Evolutionary conservation across 225 moss, liverwort and hornwort genomes (phyloP), one percentile per base, ranked within the genome.

Genomic region (Sphagnum tenellum): DNA sequence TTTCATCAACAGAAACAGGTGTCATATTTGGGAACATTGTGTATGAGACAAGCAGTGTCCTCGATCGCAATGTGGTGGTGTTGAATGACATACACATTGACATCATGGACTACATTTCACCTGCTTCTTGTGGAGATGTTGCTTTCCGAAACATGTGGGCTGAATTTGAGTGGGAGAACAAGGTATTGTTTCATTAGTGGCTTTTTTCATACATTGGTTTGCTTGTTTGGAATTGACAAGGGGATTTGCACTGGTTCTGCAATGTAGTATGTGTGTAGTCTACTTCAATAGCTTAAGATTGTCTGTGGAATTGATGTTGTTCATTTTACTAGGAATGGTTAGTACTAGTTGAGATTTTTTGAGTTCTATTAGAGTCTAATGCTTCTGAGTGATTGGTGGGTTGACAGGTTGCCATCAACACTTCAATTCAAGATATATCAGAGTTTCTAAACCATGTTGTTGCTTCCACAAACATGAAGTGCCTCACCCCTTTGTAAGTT

Each of bases 61-160:
- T 95, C 84, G 92, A 95, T 71, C 95, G 95, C 7, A 95, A 95
- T 77, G 95, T 95, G 48, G 95, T 95, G 58, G 95, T 95, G 45
- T 59, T 95, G 65, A 95, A 95, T 71, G 95, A 95, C 64, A 92
- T 95, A 49, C 95, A 95, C 72, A 95, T 95, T 53, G 95, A 95
- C 70, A 95, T 95, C 55, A 95, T 95, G 95, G 95, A 95, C 79
- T 95, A 95, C 64, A 95, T 95, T 53, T 85, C 95, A 55, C 95
- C 95, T 49, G 95, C 95, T 50, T 95, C 95, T n/a, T 95, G 95
- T 78, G 84, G 92, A 7, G 95, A 95, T 65, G 95, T 95, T 53
- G 86, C 88, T 46, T 95, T 95, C 89, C 77, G 95, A 71, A 95
- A 95, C 54, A 95, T 95, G 95, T 95, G 95, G 95, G 95, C 92